phyloP scores from a whole-genome alignment of 2,329 filamentous ascomycete genomes.

The Didymella exigua region DNA sequence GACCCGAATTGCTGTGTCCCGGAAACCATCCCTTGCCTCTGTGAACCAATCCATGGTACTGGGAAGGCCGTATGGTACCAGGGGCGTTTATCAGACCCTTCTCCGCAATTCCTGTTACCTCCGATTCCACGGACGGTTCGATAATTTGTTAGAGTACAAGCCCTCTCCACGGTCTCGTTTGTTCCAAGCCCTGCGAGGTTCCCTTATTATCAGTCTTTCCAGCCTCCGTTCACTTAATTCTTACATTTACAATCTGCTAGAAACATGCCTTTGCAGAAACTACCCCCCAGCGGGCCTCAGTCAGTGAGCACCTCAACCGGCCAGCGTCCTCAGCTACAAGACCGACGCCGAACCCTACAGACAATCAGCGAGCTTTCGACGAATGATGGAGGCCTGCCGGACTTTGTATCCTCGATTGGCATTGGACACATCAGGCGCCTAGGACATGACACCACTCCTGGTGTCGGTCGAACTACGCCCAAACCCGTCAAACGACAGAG shows the following conservation, averaged over 20 bases:
- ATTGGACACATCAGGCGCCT: conserved; percentile 5
- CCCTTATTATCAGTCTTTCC: background rate
- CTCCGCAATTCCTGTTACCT: conserved; percentile 9
- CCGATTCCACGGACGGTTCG: background rate
- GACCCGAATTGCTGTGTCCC: conserved; percentile 19
- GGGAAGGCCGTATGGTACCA: conserved; percentile 14
- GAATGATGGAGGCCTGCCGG: conserved; percentile 17
- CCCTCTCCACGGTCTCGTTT: background rate
- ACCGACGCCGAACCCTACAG: conserved; percentile 36
- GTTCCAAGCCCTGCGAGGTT: background rate
- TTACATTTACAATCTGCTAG: background rate
- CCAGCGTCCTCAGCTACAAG: conserved; percentile 20
- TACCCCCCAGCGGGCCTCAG: conserved; percentile 16
- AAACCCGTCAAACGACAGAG: conserved; percentile 23
- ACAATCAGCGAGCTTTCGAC: conserved; percentile 37
- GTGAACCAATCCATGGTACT: conserved; percentile 18
- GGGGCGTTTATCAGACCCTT: conserved; percentile 9
- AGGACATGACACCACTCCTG: conserved; percentile 2
- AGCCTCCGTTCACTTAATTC: background rate
- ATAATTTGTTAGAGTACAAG: background rate
- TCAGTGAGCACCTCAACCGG: background rate
- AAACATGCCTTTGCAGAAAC: conserved; percentile 30
- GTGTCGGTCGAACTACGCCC: background rate
- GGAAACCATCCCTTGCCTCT: conserved; percentile 21
- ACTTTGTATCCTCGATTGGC: conserved; percentile 17